Conservation (phyloP, 1,139 yeast genomes). For the Oligophagozyma castellii region DNA sequence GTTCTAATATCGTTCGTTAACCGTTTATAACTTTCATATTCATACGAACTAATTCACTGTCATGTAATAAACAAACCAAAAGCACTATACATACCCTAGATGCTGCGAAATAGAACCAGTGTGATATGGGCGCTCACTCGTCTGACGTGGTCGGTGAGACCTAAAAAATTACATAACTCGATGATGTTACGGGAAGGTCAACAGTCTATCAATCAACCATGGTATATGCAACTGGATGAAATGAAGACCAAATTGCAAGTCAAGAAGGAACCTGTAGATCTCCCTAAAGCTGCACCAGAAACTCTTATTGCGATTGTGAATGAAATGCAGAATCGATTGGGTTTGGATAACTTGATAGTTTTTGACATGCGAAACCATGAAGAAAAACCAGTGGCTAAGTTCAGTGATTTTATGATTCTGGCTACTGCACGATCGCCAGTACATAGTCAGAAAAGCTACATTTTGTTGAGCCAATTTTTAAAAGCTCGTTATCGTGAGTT, state of each 20-base stretch:
- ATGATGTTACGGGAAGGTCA: background rate
- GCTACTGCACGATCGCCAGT: slow-evolving; percentile 69
- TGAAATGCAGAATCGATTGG: slow-evolving; percentile 44
- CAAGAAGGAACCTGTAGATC: slow-evolving; percentile 5
- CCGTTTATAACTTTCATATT: no score
- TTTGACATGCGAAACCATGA: slow-evolving; percentile 41
- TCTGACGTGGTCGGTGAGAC: no score
- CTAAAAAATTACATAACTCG: background rate
- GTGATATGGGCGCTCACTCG: no score
- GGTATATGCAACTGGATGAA: background rate
- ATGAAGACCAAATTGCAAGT: background rate
- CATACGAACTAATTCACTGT: no score
- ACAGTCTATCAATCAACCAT: no score
- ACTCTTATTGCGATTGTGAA: slow-evolving; percentile 33
- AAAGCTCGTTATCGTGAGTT: slow-evolving; percentile 30
- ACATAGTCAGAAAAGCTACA: slow-evolving; percentile 63
- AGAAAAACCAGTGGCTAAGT: slow-evolving; percentile 31
- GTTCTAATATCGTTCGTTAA: no score
- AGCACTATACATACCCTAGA: no score
- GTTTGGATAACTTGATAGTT: slow-evolving; percentile 45
- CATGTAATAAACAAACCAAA: no score
- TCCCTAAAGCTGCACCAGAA: slow-evolving; percentile 47
- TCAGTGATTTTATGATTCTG: slow-evolving; percentile 42
- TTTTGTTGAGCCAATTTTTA: slow-evolving; percentile 36
- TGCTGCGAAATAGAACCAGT: no score